A percentile compares a stretch with the other conserved stretches of the same genome.
phyloP scores from a whole-genome alignment of 176 grass and related monocot species.

The Triticum dicoccoides region DNA sequence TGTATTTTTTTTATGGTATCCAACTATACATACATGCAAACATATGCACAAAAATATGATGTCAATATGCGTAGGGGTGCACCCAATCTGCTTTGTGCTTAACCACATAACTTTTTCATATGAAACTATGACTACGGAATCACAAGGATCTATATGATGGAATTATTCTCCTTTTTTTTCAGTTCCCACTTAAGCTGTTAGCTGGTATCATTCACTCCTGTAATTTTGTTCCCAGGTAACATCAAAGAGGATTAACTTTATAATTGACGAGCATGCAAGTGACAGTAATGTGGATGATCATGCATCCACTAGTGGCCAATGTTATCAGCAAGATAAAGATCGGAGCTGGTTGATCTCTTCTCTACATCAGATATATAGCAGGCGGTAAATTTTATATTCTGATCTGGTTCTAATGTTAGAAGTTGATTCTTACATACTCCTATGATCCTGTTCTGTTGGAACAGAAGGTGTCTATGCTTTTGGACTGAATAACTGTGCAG shows the following conservation, averaged over 20 bases:
- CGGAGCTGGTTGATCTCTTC: constrained; percentile 97
- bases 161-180: constrained; percentile 11
- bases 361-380: constrained; percentile 95
- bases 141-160: background rate
- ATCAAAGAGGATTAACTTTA: constrained; percentile 97
- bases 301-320: constrained; percentile 56
- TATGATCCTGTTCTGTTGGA: constrained; percentile 17
- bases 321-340: constrained; percentile 73
- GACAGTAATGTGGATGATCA: constrained; percentile 48
- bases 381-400: constrained; percentile 60
- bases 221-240: constrained; percentile 70
- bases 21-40: background rate
- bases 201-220: constrained; percentile 12
- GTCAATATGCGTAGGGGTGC: background rate
- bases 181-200: constrained; percentile 27
- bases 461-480: background rate
- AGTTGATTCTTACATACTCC: constrained; percentile 23
- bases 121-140: background rate
- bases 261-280: constrained; percentile 63
- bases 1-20: background rate
- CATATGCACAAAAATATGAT: background rate
- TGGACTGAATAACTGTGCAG: background rate
- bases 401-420: constrained; percentile 31
- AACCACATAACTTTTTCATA: background rate
- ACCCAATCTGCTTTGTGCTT: background rate